Conservation (phyloP, 805 yeast genomes). For the Candida sanyiensis region DNA sequence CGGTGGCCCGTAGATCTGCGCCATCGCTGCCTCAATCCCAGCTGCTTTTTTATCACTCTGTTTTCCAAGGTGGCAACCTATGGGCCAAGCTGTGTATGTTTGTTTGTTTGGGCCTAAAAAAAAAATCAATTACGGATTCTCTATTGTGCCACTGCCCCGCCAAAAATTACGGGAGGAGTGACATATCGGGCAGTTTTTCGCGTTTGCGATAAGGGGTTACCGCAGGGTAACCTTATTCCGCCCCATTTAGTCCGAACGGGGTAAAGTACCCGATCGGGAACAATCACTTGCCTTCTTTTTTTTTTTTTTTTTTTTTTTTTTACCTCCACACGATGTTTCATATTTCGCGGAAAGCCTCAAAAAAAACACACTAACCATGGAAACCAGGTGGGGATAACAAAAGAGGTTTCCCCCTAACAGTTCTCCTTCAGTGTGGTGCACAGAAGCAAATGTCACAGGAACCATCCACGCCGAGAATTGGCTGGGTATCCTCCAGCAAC, state of each 20-base stretch:
- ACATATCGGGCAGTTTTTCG: constrained; percentile 1
- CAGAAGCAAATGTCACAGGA: constrained; percentile 7
- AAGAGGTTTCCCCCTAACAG: too few species aligned
- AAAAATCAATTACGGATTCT: background rate
- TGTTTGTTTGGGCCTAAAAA: too few species aligned
- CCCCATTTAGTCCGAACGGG: background rate
- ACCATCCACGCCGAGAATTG: constrained; percentile 1
- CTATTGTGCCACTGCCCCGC: background rate
- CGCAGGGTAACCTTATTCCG: background rate
- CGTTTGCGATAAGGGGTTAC: background rate
- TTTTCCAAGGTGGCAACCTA: too few species aligned
- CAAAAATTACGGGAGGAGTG: background rate
- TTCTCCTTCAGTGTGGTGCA: too few species aligned
- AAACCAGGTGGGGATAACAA: too few species aligned
- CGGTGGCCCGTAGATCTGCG: background rate
- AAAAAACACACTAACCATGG: constrained; percentile 1
- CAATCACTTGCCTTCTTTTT: too few species aligned
- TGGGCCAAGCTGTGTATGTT: too few species aligned
- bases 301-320: background rate
- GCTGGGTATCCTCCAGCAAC: constrained; percentile 5
- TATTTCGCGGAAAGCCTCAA: constrained; percentile 5
- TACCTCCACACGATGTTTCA: too few species aligned
- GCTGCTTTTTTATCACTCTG: too few species aligned
- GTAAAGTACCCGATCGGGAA: background rate
- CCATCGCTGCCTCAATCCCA: background rate